Base-by-base conservation (phyloP, 2,329 filamentous ascomycete species). In the Colletotrichum tofieldiae region DNA sequence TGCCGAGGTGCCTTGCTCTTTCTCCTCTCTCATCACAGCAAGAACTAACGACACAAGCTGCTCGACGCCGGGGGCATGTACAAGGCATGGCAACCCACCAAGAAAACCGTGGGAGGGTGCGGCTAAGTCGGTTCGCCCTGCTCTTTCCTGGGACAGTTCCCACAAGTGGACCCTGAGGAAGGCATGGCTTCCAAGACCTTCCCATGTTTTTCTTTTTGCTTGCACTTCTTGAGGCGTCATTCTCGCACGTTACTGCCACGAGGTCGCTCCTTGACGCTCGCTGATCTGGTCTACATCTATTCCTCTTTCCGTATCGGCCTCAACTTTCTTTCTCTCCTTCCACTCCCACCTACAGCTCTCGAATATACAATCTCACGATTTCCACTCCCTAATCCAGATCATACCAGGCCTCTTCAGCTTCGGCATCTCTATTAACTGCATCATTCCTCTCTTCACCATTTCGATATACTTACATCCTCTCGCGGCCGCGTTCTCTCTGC, bases 161-260 rank as follows among this genome's bases (percentile, higher is more conserved):
- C 26, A 52, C 26, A 23, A 32, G 51, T 32, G 26, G 51, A 4
- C 26, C 39, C 39, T 60, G 56, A 43, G 56, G 39, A 60, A 43
- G 29, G 23, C 56, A 45, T 60, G 56, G 56, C 20, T 52, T 62
- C 32, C 51, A 47, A 67, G 55, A 62, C 49, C 52, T 58, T 59
- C 37, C 43, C 58, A 68, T 52, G 52, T 29, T 49, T 55, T 51
- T 18, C 35, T 37, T 49, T 41, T 56, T 23, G n/a, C 26, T 51
- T 62, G 18, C 45, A 37, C 41, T 52, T 54, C 26, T 41, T 12
- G 12, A 37, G 29, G 58, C 69, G 69, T 47, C 14, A 37, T 39
- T 43, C n/a, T 43, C 32, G n/a, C 65, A 72, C 69, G 65, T 60
- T 72, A 29, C 54, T 72, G 70, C 70, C 70, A 72, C 65, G 70